Evolutionary conservation across 2,329 filamentous ascomycete genomes (phyloP).

Genomic region (Cladosporium phlei): DNA sequence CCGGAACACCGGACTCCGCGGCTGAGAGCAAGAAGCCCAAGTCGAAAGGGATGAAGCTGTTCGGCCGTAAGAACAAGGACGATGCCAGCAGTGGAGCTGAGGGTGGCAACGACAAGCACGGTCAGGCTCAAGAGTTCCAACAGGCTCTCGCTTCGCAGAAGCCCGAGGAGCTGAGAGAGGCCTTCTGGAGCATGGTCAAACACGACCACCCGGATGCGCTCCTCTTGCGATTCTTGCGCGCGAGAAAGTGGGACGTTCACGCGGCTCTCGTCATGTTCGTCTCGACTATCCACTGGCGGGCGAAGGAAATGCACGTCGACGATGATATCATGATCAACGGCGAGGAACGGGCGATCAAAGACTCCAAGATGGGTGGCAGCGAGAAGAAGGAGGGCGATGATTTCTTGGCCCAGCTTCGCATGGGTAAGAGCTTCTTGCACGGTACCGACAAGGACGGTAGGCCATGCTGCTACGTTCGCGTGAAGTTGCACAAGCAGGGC

Average conservation of each 20-base stretch:
- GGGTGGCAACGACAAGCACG: constrained; percentile 79
- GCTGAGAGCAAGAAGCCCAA: constrained; percentile 54
- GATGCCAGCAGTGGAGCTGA: constrained; percentile 38
- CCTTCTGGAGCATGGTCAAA: constrained; percentile 93
- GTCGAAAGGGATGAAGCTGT: constrained; percentile 30
- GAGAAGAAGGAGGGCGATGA: constrained; percentile 67
- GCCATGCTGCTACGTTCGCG: constrained; percentile 81
- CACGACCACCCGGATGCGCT: constrained; percentile 88
- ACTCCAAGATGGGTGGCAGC: constrained; percentile 55
- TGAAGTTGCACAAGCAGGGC: constrained; percentile 72
- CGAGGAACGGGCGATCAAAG: constrained; percentile 61
- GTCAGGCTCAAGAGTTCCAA: constrained; percentile 79
- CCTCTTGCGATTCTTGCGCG: constrained; percentile 74
- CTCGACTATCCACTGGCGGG: constrained; percentile 88
- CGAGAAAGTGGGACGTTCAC: constrained; percentile 93
- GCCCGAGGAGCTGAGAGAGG: constrained; percentile 71
- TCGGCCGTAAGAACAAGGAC: constrained; percentile 13
- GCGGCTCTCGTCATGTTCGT: constrained; percentile 92
- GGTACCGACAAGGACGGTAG: constrained; percentile 78
- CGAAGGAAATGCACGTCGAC: constrained; percentile 79
- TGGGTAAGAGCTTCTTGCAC: constrained; percentile 92
- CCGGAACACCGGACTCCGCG: constrained; percentile 15
- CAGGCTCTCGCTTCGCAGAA: constrained; percentile 71
- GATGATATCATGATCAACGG: constrained; percentile 77
- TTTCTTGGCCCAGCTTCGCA: constrained; percentile 75